Evolutionary conservation across 495 filamentous ascomycete species (phyloP), one percentile per base, ranked within the genome.

Genomic region (Melanomma pulvis-pyrius): DNA sequence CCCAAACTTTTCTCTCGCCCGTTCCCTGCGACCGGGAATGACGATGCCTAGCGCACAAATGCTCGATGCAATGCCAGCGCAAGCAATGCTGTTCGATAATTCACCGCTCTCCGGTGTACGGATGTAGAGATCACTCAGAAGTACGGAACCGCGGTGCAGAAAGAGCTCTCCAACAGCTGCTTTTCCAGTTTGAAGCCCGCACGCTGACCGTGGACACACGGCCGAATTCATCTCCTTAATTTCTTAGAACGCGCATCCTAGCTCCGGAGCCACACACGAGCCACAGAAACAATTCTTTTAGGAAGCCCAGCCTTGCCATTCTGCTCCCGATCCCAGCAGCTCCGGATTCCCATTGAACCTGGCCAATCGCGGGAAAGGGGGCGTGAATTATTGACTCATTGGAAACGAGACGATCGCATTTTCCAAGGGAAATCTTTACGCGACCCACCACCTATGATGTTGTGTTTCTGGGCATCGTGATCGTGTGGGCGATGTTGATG

Each of bases 211-310:
- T n/a, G n/a, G n/a, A n/a, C 13, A 12, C 61, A 55, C 24, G 34
- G 39, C 60, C n/a, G 17, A 32, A 32, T 17, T n/a, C 32, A 47
- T 49, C 62, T 59, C 62, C 62, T 65, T 65, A 65, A 65, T 65
- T 21, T 59, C 53, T 21, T 19, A 49, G 24, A 56, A 59, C 62
- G 62, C 62, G 62, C 54, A 65, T 65, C 62, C 62, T 25, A 24
- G 62, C 39, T 41, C 28, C 22, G 6, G 22, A 1, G n/a, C 4
- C 51, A 6, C 39, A 46, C 28, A 63, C 48, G n/a, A 39, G 48
- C 48, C 34, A 54, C 51, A 11, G 25, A 26, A 9, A 24, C 51
- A 9, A 24, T 26, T 32, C 17, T 26, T 54, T 28, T 25, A 36
- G 51, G 8, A 30, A 54, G 26, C 26, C 51, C 11, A 54, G 17